A percentile compares a stretch with the other conserved stretches of the same genome.
Evolutionary conservation across 1,284 basidiomycete genomes (phyloP).

Genomic region (Phlebopus sp.): DNA sequence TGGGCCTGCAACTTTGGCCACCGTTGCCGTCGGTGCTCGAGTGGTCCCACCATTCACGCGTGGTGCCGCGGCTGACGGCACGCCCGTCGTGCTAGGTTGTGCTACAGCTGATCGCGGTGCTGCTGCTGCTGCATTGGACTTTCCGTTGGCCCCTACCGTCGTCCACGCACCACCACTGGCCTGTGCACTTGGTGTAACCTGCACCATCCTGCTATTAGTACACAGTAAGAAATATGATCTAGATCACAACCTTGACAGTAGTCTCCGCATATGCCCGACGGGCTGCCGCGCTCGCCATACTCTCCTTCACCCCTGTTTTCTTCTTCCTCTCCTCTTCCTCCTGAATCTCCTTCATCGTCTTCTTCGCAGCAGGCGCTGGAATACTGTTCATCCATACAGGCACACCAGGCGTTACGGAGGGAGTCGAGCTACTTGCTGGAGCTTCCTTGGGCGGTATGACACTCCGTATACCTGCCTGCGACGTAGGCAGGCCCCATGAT

Average conservation of each 20-base stretch:
- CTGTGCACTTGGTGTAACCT: constrained; percentile 26
- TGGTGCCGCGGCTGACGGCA: constrained; percentile 25
- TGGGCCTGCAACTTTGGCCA: constrained; percentile 39
- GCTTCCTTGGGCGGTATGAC: constrained; percentile 46
- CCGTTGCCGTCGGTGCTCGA: constrained; percentile 33
- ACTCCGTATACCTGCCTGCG: constrained; percentile 59
- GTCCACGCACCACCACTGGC: constrained; percentile 69
- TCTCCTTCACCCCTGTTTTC: constrained; percentile 63
- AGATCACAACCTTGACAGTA: constrained; percentile 63
- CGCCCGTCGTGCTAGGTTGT: constrained; percentile 20
- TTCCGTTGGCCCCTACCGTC: constrained; percentile 80
- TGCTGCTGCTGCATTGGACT: constrained; percentile 39
- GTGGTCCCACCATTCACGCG: constrained; percentile 37
- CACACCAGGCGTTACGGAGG: constrained; percentile 24
- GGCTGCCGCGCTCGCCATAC: constrained; percentile 49
- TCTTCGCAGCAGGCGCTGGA: constrained; percentile 64
- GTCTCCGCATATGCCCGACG: constrained; percentile 81
- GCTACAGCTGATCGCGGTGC: constrained; percentile 37
- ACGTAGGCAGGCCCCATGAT: constrained; percentile 78
- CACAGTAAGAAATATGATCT: background rate
- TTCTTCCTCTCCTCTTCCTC: constrained; percentile 92
- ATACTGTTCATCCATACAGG: constrained; percentile 68
- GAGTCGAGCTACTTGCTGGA: constrained; percentile 34
- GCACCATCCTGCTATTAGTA: constrained; percentile 3
- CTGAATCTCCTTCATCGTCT: constrained; percentile 98